Percentiles rank a stretch among this genome's conserved stretches.
These are phyloP conservation scores for Pseudogymnoascus sp. DNA, from an alignment of 2,329 filamentous ascomycete species.

Conservation along the genomic window DNA sequence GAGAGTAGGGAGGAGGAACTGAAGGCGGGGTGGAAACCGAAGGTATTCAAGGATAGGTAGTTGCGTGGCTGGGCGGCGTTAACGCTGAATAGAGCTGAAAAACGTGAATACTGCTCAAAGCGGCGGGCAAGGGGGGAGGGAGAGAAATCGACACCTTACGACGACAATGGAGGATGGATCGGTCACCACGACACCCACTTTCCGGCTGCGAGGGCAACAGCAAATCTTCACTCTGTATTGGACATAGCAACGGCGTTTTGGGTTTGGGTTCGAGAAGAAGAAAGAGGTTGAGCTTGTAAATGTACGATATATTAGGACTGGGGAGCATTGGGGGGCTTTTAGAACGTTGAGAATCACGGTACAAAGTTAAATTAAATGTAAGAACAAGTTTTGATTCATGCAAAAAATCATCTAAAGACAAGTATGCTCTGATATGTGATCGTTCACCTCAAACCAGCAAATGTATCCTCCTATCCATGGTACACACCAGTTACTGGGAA, in stretches of 20 bases:
- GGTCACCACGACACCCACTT: background rate
- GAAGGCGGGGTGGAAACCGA: constrained; percentile 86
- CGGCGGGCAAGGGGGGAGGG: background rate
- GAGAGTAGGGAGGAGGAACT: constrained; percentile 69
- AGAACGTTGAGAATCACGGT: constrained; percentile 5
- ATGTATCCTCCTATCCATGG: constrained; percentile 2
- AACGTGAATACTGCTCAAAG: background rate
- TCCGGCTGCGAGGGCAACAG: constrained; percentile 5
- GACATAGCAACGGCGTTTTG: constrained; percentile 10
- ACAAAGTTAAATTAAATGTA: constrained; percentile 4
- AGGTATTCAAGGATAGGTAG: constrained; percentile 81
- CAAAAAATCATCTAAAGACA: background rate
- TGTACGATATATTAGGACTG: constrained; percentile 3
- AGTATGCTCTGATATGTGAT: background rate
- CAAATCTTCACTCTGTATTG: constrained; percentile 10
- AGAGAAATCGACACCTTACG: background rate
- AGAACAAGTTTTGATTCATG: constrained; percentile 8
- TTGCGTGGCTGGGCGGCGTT: constrained; percentile 10
- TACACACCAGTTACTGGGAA: constrained; percentile 7
- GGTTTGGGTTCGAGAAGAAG: background rate
- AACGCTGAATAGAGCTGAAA: constrained; percentile 8
- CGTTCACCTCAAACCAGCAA: background rate
- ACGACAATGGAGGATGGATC: background rate
- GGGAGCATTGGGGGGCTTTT: background rate
- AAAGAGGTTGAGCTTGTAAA: background rate